A percentile compares a stretch with the other conserved stretches of the same genome.
phyloP scores from a whole-genome alignment of 2,329 filamentous ascomycete species.

The Stachybotrys elegans region DNA sequence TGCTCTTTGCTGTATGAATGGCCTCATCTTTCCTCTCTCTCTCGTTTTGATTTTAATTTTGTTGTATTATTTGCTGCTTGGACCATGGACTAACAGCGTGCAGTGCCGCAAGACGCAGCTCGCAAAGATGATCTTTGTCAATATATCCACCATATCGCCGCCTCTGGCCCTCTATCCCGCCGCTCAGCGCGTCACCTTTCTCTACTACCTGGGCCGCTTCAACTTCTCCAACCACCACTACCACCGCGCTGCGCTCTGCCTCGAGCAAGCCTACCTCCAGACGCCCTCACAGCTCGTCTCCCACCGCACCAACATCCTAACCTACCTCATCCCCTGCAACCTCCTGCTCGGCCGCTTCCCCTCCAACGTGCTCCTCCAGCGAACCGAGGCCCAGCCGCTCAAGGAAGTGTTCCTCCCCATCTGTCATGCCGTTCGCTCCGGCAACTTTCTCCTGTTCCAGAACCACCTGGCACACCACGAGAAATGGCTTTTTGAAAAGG shows the following conservation, averaged over 20 bases:
- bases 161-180: conserved; percentile 78
- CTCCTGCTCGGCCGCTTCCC: conserved; percentile 83
- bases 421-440: conserved; percentile 64
- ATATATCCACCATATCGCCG: conserved; percentile 78
- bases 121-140: conserved; percentile 83
- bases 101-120: conserved; percentile 77
- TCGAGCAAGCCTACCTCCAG: conserved; percentile 77
- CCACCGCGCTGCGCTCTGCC: conserved; percentile 65
- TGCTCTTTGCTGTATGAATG: conserved; percentile 82
- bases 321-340: conserved; percentile 78
- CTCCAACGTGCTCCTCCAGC: conserved; percentile 56
- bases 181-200: conserved; percentile 81
- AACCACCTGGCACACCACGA: conserved; percentile 59
- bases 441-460: conserved; percentile 72
- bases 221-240: conserved; percentile 83
- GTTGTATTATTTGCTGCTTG: no score
- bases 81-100: no score
- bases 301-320: conserved; percentile 75
- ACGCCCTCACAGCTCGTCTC: conserved; percentile 54
- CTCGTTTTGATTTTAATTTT: no score
- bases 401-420: conserved; percentile 66
- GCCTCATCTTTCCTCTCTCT: no score
- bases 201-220: conserved; percentile 92
- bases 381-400: conserved; percentile 58
- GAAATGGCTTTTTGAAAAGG: conserved; percentile 70